Evolutionary conservation across 768 basidiomycete genomes (phyloP).

Genomic region (Mycena rosella): DNA sequence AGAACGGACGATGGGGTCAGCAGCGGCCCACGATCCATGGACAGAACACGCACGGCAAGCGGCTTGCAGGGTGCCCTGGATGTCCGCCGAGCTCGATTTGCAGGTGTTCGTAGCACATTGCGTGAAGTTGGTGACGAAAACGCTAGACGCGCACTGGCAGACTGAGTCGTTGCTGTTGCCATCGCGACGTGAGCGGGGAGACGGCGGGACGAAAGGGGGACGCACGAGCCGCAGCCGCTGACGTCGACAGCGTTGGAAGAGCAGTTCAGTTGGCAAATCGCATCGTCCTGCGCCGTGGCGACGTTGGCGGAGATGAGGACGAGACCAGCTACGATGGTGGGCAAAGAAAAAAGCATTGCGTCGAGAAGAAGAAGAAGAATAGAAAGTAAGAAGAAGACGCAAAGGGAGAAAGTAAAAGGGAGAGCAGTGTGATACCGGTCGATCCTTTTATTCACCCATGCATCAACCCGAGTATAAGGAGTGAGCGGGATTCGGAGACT

Average conservation of each 20-base stretch:
- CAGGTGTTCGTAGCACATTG: not conserved
- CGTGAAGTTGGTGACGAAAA: conserved; percentile 7
- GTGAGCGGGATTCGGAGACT: too few relatives aligned
- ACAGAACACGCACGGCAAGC: not conserved
- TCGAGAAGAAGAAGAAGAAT: not conserved
- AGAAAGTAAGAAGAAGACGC: not conserved
- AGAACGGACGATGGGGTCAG: not conserved
- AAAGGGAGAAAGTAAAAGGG: not conserved
- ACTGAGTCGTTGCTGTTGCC: not conserved
- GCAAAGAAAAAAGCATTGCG: not conserved
- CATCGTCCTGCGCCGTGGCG: not conserved
- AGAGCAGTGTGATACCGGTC: too few relatives aligned
- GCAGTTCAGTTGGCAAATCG: conserved; percentile 4
- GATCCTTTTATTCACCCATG: not conserved
- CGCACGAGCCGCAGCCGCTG: conserved; percentile 6
- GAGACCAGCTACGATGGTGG: conserved; percentile 6
- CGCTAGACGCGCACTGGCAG: conserved; percentile 2
- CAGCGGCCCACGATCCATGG: not conserved
- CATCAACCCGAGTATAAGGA: too few relatives aligned
- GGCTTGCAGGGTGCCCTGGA: not conserved
- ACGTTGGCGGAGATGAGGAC: not conserved
- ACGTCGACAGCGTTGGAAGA: not conserved
- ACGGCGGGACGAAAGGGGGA: not conserved
- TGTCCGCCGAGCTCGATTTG: not conserved
- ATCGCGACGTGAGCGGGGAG: not conserved